Base-by-base conservation (phyloP, 345 rosid species). In the thale cress (Arabidopsis thaliana) region DNA sequence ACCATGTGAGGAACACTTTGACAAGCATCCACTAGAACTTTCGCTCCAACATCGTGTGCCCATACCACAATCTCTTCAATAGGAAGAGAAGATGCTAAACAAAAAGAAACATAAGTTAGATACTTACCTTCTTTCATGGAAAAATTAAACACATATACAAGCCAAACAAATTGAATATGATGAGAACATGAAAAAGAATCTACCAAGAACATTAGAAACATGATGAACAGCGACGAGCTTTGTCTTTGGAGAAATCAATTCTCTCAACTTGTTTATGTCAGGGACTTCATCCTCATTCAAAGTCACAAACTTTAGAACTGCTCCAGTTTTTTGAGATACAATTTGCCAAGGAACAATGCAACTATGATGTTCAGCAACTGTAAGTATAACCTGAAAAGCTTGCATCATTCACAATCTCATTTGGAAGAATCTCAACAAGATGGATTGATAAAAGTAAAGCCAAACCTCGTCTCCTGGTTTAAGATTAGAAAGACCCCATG, bases 291-390 rank as follows among this genome's bases (percentile, higher is more conserved):
- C 83, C 71, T 79, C 84, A 80, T 82, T 82, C 77, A 95, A 83
- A 53, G 60, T 71, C 12, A 87, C 87, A 79, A 74, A 95, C 76
- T 87, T 92, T 53, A 95, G 65, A 68, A 86, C 64, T 3, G 97
- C 97, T 57, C 97, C 97, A 8, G 93, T 89, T 74, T 83, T 87
- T 75, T 87, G 85, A 22, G 97, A 85, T 50, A 85, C 89, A 41
- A 90, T 61, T 86, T 95, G 99, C 97, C 97, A 92, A n/a, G 99
- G 99, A 68, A 92, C 97, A 73, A 95, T 90, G 51, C 89, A 86
- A 56, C 99, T 92, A 48, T 95, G 99, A 76, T 92, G 99, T 65
- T 95, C 99, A 7, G 93, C 97, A 20, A 92, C 67, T 10, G 97
- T 87, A 52, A 88, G 85, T 45, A 90, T 7, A 46, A 95, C 70